phyloP scores from a whole-genome alignment of 495 filamentous ascomycete species.

The Penicillium angulare region DNA sequence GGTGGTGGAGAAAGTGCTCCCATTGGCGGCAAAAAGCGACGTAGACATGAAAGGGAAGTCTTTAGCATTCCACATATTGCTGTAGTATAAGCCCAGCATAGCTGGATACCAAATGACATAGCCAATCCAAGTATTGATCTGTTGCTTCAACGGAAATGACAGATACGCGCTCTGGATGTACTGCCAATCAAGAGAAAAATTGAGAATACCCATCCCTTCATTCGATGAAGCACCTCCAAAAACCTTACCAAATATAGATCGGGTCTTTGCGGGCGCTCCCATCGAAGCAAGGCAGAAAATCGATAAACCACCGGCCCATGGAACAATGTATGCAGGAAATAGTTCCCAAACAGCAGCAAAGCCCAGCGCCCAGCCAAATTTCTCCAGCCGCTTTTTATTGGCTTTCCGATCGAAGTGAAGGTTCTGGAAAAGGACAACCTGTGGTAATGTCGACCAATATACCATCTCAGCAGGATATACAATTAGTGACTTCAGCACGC shows the following conservation, averaged over 20 bases:
- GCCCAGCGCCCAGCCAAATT: conserved; percentile 16
- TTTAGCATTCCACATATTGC: conserved; percentile 49
- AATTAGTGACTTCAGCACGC: conserved; percentile 13
- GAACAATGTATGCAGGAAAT: conserved; percentile 49
- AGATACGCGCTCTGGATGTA: conserved; percentile 37
- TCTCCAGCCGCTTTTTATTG: conserved; percentile 14
- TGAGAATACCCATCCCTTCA: conserved; percentile 40
- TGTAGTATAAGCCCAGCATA: conserved; percentile 46
- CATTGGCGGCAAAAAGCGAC: conserved; percentile 28
- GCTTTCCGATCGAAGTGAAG: conserved; percentile 15
- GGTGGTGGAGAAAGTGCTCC: conserved; percentile 13
- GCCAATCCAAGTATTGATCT: conserved; percentile 45
- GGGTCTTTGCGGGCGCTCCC: conserved; percentile 20
- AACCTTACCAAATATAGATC: conserved; percentile 27
- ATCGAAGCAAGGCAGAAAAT: conserved; percentile 53
- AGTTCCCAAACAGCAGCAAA: conserved; percentile 41
- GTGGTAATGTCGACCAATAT: conserved; percentile 17
- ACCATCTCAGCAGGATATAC: conserved; percentile 24
- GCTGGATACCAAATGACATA: conserved; percentile 39
- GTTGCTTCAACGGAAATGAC: conserved; percentile 27
- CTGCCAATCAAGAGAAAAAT: conserved; percentile 49
- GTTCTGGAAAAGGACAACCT: conserved; percentile 16
- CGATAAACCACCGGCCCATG: conserved; percentile 46
- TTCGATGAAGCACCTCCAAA: conserved; percentile 53
- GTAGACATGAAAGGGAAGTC: conserved; percentile 53